Evolutionary conservation across 352 stramenopile species (phyloP), one percentile per base, ranked within the genome.

Genomic region (Globisporangium canariense): DNA sequence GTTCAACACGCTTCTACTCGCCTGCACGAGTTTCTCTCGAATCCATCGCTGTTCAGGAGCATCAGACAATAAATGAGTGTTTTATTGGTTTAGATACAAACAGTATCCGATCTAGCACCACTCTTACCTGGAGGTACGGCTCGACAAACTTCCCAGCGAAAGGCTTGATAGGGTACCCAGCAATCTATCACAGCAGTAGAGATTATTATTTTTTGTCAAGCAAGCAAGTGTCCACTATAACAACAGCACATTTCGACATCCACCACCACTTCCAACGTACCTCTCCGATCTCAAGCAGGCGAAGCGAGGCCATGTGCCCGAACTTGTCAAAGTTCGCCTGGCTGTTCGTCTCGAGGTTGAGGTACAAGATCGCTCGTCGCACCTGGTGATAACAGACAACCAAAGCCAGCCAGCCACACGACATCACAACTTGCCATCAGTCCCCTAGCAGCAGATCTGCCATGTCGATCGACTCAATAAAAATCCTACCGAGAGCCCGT

Each of bases 101-200:
- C 14, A 41, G 11, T 6, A 41, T 32, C 11, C 2, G 38, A 20
- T 49, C 4, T 4, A 16, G 10, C 7, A 20, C 25, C 25, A 40
- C 28, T 50, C 56, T 46, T 47, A 87, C 78, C 73, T 85, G 78
- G n/a, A 90, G 67, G 60, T 87, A 86, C 25, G 81, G 78, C 60
- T 93, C 85, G 20, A 89, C 78, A 69, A 86, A 88, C 55, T 88
- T 88, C 18, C 78, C 74, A n/a, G 85, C 82, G 64, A 93, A 93
- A 4, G 85, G 85, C 43, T 87, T 89, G 50, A 93, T 89, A 11
- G 85, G 85, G 36, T 93, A 93, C 2, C 85, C 83, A 47, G 85
- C 78, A 52, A 91, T 86, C 71, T 93, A 43, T 16, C 20, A 41
- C 20, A 49, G 3, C 2, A 3, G 25, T 28, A 28, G 25, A 28